Percentiles rank a stretch among this genome's conserved stretches.
Conservation (phyloP, 106 monocot genomes). For the Acorus calamus region DNA sequence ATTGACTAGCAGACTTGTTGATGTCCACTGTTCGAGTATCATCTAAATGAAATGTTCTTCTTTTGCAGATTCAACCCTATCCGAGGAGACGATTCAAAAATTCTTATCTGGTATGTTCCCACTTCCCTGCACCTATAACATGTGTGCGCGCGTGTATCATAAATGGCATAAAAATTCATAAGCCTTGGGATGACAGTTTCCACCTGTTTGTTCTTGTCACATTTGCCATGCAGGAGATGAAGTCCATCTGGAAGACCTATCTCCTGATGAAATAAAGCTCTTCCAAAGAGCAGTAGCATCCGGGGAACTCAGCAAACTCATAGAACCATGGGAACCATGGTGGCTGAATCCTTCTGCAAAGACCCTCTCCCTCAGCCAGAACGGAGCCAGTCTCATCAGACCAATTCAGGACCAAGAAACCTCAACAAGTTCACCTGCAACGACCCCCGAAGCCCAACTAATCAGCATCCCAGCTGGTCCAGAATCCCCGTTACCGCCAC, state of each 20-base stretch:
- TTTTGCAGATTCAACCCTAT: conserved; percentile 52
- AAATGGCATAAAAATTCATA: background rate
- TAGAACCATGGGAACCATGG: conserved; percentile 93
- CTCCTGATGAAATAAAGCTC: conserved; percentile 54
- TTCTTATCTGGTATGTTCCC: conserved; percentile 55
- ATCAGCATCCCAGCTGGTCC: conserved; percentile 61
- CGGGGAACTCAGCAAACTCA: conserved; percentile 85
- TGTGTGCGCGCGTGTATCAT: background rate
- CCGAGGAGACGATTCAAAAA: conserved; percentile 76
- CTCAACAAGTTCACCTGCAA: background rate
- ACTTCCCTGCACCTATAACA: background rate
- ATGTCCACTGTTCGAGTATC: no score
- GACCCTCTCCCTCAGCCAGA: conserved; percentile 42
- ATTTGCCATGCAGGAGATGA: conserved; percentile 32
- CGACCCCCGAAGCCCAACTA: conserved; percentile 10
- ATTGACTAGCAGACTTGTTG: no score
- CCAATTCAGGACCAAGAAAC: conserved; percentile 20
- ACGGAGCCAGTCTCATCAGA: conserved; percentile 61
- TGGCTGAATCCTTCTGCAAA: conserved; percentile 64
- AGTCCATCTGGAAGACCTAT: conserved; percentile 60
- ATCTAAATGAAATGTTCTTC: no score
- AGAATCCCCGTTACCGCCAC: conserved; percentile 50
- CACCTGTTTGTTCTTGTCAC: background rate
- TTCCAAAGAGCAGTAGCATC: conserved; percentile 61
- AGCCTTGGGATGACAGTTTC: background rate